phyloP scores from a whole-genome alignment of 805 yeast species.

The Diddensiella caesifluorescens region DNA sequence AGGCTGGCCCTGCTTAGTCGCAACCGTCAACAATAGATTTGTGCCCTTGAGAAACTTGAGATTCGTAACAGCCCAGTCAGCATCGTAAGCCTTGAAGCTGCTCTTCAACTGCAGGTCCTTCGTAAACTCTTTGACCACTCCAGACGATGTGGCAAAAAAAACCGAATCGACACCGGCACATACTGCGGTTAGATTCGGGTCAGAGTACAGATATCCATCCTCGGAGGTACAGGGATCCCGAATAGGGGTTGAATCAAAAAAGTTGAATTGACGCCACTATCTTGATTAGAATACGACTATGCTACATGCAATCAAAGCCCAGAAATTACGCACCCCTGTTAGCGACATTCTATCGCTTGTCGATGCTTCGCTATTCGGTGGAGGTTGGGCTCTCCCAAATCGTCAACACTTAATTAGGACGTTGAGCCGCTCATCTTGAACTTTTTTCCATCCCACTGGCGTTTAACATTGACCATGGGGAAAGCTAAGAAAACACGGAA shows the following conservation, averaged over 20 bases:
- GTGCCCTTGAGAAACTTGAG: slow-evolving; percentile 45
- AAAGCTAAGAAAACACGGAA: slow-evolving; percentile 95
- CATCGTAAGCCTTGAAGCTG: slow-evolving; percentile 59
- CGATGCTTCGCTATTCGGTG: too few relatives aligned
- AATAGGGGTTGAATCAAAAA: slow-evolving; percentile 78
- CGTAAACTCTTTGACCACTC: slow-evolving; percentile 53
- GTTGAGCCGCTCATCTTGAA: too few relatives aligned
- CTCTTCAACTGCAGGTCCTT: slow-evolving; percentile 41
- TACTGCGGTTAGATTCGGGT: slow-evolving; percentile 62
- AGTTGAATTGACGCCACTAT: slow-evolving; percentile 77
- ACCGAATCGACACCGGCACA: slow-evolving; percentile 52
- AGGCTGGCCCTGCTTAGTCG: slow-evolving; percentile 69
- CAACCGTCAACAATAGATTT: slow-evolving; percentile 56
- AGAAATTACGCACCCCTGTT: slow-evolving; percentile 5
- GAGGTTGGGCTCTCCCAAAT: too few relatives aligned
- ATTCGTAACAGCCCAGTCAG: slow-evolving; percentile 58
- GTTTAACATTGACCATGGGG: slow-evolving; percentile 80
- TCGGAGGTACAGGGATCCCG: slow-evolving; percentile 72
- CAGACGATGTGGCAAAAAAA: slow-evolving; percentile 53
- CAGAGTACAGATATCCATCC: slow-evolving; percentile 66
- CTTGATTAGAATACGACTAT: not conserved
- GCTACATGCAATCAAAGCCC: not conserved
- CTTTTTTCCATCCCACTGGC: too few relatives aligned
- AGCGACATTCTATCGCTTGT: slow-evolving; percentile 6
- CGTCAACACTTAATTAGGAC: too few relatives aligned